These are phyloP conservation scores for Pleodorina starrii DNA, from an alignment of 139 green algal genomes.

Conservation along the genomic window DNA sequence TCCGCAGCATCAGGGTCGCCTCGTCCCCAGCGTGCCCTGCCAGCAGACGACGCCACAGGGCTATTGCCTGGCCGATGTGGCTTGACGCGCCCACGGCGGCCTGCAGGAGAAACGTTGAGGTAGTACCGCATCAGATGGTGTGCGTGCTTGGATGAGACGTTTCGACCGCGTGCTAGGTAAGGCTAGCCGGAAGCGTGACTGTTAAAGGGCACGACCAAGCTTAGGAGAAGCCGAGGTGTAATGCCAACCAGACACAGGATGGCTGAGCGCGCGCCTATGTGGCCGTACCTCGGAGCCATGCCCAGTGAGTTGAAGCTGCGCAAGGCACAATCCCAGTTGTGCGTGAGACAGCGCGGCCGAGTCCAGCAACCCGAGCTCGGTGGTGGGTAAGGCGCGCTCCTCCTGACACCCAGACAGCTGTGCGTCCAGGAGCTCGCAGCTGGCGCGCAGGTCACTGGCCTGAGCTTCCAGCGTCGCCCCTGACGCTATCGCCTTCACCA, in stretches of 20 bases:
- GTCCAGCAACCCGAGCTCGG: slow-evolving; percentile 25
- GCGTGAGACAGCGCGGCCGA: neutral
- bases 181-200: too few species aligned
- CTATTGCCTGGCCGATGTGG: neutral
- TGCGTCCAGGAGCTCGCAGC: slow-evolving; percentile 17
- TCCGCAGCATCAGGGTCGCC: neutral
- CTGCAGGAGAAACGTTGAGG: neutral
- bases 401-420: neutral
- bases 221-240: too few species aligned
- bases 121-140: neutral
- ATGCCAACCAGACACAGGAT: too few species aligned
- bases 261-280: too few species aligned
- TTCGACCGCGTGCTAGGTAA: too few species aligned
- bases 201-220: too few species aligned
- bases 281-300: too few species aligned
- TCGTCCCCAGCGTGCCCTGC: neutral
- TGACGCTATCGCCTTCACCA: neutral
- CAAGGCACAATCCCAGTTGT: slow-evolving; percentile 5
- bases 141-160: neutral
- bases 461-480: neutral
- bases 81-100: neutral
- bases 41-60: neutral
- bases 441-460: neutral
- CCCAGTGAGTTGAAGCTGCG: neutral
- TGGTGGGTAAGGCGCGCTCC: neutral